Base-by-base conservation (phyloP, 1,284 basidiomycete genomes). In the Moniliella sp. region DNA sequence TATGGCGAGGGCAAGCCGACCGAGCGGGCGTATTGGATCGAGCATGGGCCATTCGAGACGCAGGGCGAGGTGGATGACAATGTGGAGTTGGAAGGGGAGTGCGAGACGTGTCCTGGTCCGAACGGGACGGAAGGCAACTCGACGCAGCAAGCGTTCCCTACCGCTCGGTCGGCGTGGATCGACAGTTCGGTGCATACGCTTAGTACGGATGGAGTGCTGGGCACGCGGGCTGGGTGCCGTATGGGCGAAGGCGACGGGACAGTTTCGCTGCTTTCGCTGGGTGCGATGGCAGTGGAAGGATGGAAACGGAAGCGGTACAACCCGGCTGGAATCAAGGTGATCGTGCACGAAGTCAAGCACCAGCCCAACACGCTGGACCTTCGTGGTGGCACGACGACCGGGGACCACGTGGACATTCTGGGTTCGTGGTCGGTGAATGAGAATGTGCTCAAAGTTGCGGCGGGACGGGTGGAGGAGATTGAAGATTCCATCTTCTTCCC, bases 1-100 rank as follows among this genome's bases (percentile, higher is more conserved):
- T 94, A 97, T 61, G 91, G 88, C 0, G 76, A 82, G 44, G 91
- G 91, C 13, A 94, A 94, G 58, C 78, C 86, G 47, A 97, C 91
- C 0, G 91, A 93, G 69, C 77, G 76, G 28, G 49, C 35, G 26
- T 57, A 57, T 35, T 55, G 43, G 46, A 50, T 52, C 30, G 35
- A 42, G 33, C 42, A 46, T 18, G 49, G 49, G 7, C 43, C 45
- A n/a, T 49, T 30, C 28, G 39, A 45, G 31, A 25, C n/a, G n/a
- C n/a, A n/a, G n/a, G n/a, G n/a, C n/a, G n/a, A n/a, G n/a, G n/a
- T n/a, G n/a, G n/a, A 15, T 16, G 31, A 45, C 15, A 39, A 38
- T 11, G 19, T 32, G 14, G 18, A 50, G 12, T 25, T 30, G 21
- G 41, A 41, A 12, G 41, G 41, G 4, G 17, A 40, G 5, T 9